These are phyloP conservation scores for Rhodotorula taiwanensis DNA, from an alignment of 768 basidiomycete genomes.

Conservation along the genomic window DNA sequence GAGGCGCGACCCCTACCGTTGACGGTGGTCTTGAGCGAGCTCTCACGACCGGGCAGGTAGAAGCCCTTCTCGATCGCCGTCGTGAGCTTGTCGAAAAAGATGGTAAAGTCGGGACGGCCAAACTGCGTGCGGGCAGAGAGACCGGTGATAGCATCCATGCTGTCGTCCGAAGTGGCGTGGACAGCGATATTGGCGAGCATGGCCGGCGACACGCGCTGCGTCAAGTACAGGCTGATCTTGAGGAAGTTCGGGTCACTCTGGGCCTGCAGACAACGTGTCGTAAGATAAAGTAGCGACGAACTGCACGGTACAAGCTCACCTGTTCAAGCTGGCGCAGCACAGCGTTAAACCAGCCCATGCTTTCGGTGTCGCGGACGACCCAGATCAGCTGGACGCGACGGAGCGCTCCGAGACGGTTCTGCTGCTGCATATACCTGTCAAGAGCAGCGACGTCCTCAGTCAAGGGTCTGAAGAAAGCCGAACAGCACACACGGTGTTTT, in stretches of 20 bases:
- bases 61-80: slow-evolving; percentile 70
- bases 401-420: slow-evolving; percentile 66
- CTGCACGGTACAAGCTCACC: too few species aligned
- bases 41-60: slow-evolving; percentile 70
- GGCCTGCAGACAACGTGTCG: not conserved
- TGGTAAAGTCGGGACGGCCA: slow-evolving; percentile 83
- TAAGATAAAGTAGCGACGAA: too few species aligned
- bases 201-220: slow-evolving; percentile 74
- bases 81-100: slow-evolving; percentile 67
- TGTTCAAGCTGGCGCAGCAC: slow-evolving; percentile 78
- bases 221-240: slow-evolving; percentile 83
- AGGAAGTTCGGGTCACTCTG: slow-evolving; percentile 72
- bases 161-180: slow-evolving; percentile 49
- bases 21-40: slow-evolving; percentile 74
- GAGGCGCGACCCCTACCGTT: slow-evolving; percentile 3
- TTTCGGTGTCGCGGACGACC: slow-evolving; percentile 64
- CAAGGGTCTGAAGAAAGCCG: not conserved
- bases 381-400: slow-evolving; percentile 81
- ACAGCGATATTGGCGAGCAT: slow-evolving; percentile 89
- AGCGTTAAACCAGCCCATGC: slow-evolving; percentile 95
- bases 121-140: slow-evolving; percentile 83
- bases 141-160: slow-evolving; percentile 77
- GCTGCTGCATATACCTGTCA: slow-evolving; percentile 64
- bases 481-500: not conserved
- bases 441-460: not conserved